Evolutionary conservation across 306 rosid genomes (phyloP), one percentile per base, ranked within the genome.

Genomic region (Crataegus laevigata): DNA sequence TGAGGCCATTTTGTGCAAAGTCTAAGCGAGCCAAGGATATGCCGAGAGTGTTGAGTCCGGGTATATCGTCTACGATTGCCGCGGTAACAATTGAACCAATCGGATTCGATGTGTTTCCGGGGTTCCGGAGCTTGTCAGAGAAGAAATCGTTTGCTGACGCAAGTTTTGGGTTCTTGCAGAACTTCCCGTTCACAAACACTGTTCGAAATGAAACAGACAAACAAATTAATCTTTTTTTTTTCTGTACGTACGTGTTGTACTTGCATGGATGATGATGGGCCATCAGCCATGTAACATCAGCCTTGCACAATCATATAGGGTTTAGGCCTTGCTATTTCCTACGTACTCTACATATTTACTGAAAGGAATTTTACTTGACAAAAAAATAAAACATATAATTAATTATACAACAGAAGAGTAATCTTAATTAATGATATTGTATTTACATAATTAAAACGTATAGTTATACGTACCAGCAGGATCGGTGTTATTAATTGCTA

Each of bases 131-230:
- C 11, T 57, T 36, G 40, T 12, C 2, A 47, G 51, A 25, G 59
- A 68, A 68, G 40, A 68, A 68, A 68, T 68, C 73, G 1, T 68
- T 11, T 25, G 57, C 59, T 45, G 59, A 25, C 18, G n/a, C 73
- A 17, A 45, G 38, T 57, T 45, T 47, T 47, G 54, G 54, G 54
- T 47, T 0, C 54, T 47, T 47, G 54, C 54, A 47, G 54, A 47
- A 47, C 30, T 45, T 69, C 42, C 73, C 73, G 19, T 69, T 69
- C 73, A 69, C 59, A 9, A 68, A 68, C 73, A 68, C 22, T 47
- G 73, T n/a, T 62, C 21, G 40, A 4, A 58, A 21, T 58, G 12
- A 4, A 4, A 60, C 28, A 60, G 13, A 15, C 67, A 29, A 62
- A 11, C 65, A 29, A 62, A 60, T 28, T 17, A 29, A 29, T 28